Evolutionary conservation across 2,329 filamentous ascomycete genomes (phyloP).

Genomic region (Beauveria pseudobassiana): DNA sequence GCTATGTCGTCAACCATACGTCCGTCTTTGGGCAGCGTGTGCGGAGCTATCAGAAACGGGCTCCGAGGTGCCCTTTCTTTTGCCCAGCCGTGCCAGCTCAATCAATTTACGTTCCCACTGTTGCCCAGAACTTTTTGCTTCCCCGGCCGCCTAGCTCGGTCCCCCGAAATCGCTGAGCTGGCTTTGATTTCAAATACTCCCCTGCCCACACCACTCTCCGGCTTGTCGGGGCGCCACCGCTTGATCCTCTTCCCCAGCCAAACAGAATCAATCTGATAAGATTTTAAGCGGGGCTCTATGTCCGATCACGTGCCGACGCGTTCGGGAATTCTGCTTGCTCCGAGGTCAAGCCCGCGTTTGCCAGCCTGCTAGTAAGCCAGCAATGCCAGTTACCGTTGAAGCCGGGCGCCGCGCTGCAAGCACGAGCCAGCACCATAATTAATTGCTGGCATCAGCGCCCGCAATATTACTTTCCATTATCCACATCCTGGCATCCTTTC

Average conservation of each 20-base stretch:
- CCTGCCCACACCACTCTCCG: neutral
- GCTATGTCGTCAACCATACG: conserved; percentile 9
- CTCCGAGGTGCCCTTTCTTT: neutral
- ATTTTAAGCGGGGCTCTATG: conserved; percentile 2
- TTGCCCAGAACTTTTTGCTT: neutral
- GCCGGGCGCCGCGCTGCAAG: neutral
- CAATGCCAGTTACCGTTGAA: neutral
- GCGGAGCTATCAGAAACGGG: conserved; percentile 4
- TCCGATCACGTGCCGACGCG: conserved; percentile 12
- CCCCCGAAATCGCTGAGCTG: conserved; percentile 1
- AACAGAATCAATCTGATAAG: conserved; percentile 13
- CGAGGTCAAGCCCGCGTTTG: neutral
- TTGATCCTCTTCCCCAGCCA: conserved; percentile 7
- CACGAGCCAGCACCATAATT: neutral
- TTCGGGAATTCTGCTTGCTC: neutral
- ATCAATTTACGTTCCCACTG: neutral
- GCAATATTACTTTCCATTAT: neutral
- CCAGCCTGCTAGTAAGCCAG: neutral
- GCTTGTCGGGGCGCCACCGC: neutral
- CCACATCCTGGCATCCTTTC: neutral
- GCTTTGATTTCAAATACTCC: conserved; percentile 11
- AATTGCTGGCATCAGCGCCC: neutral
- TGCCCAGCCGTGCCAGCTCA: no score
- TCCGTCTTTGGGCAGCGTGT: neutral
- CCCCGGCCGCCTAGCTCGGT: neutral